Base-by-base conservation (phyloP, 305 asterid species). In the Solanum hybrid region DNA sequence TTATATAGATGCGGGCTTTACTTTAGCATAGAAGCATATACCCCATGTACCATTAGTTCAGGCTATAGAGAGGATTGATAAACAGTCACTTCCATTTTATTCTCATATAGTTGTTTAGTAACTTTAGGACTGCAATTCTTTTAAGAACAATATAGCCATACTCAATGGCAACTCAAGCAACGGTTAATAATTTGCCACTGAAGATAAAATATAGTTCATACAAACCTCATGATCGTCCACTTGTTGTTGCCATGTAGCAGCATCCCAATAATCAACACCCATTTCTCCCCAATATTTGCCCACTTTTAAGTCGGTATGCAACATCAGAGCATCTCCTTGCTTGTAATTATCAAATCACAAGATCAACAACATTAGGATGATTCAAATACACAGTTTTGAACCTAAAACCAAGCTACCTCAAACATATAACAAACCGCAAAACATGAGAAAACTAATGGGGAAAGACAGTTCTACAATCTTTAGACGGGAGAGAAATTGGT, bases 201-300 rank as follows among this genome's bases (percentile, higher is more conserved):
- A 82, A 84, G 29, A 45, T 84, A 84, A 17, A 29, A 45, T 84
- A 84, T 51, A 84, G 39, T 84, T 17, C 88, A 45, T 82, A 87
- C 94, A 89, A 65, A 96, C 99, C 96, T 97, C 98, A 36, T 92
- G 90, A 38, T 91, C 22, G 32, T 91, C 91, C 84, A 73, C 91
- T 92, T 96, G 91, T 2, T 85, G 34, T 87, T 91, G 87, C 99
- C 99, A 97, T 37, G 80, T 88, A 85, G 95, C 83, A 88, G 91
- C 95, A 92, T 95, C 95, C 99, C 98, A 97, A 89, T 12, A 97
- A 90, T 97, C 99, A 17, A 96, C 96, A 8, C 96, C 98, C 93
- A 94, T 79, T 87, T 94, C 99, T 76, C 99, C 99, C 92, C 94
- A 95, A 65, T 92, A 96, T 88, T 89, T 91, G 41, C 99, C 98